Conservation (phyloP, 805 yeast genomes). For the Pichia insulana region DNA sequence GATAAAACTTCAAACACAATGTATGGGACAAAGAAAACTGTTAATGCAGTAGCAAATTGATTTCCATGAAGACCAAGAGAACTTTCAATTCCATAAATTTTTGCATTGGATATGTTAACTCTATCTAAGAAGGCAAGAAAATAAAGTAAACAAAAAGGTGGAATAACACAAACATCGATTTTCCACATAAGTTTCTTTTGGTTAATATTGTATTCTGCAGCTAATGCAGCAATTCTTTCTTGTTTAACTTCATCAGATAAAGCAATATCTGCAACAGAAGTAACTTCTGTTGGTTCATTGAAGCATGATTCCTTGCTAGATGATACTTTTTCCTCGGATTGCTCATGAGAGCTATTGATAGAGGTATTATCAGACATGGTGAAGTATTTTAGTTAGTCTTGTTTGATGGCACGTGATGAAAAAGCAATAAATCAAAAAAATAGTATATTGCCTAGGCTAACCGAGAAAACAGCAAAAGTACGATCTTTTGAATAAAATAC, state of each 20-base stretch:
- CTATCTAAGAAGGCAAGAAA: slow-evolving; percentile 72
- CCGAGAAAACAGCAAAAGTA: too few species aligned
- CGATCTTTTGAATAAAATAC: too few species aligned
- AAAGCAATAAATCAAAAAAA: too few species aligned
- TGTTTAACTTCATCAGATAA: slow-evolving; percentile 9
- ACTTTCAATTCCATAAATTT: slow-evolving; percentile 54
- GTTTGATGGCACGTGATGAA: too few species aligned
- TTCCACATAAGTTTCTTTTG: slow-evolving; percentile 53
- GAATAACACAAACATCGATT: slow-evolving; percentile 60
- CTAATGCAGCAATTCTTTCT: slow-evolving; percentile 28
- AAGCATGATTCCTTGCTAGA: not conserved
- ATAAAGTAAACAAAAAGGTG: slow-evolving; percentile 67
- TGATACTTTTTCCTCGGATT: not conserved
- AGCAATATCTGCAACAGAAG: not conserved
- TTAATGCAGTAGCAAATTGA: slow-evolving; percentile 56
- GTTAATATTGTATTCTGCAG: slow-evolving; percentile 40
- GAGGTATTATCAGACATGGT: too few species aligned
- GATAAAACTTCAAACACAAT: slow-evolving; percentile 58
- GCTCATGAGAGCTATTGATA: not conserved
- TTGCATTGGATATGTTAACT: slow-evolving; percentile 77
- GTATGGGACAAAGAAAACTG: slow-evolving; percentile 67
- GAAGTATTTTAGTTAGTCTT: too few species aligned
- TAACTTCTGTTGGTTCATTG: not conserved
- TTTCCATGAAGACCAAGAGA: slow-evolving; percentile 48
- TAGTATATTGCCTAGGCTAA: too few species aligned